Evolutionary conservation across 371 early-diverging fungal species (phyloP), one percentile per base, ranked within the genome.

Genomic region (Choanephora cucurbitarum): DNA sequence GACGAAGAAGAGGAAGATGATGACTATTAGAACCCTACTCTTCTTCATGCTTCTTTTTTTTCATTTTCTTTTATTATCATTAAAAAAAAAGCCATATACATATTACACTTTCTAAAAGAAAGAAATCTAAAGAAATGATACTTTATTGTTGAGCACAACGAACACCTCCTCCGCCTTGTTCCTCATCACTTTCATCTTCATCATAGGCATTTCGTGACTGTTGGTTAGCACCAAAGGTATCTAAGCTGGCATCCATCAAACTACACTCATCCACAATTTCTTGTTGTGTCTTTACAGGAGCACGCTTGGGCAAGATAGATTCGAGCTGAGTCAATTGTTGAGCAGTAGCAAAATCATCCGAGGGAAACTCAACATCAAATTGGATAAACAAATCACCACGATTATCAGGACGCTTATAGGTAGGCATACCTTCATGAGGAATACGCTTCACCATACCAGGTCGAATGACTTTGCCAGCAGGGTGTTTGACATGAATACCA

Each of bases 281-380:
- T 19, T 66, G 62, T 18, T 62, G 57, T 15, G 34, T 78, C 11
- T 54, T 51, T 1, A 67, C 37, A 8, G 33, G 24, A 7, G 65
- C 55, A 34, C 78, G 68, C 39, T 70, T 55, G 0, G 88, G 88
- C 52, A 86, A 67, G 15, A 87, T 66, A 13, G 67, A 54, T 56
- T 81, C 82, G 31, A 87, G 65, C 39, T 61, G 44, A 39, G 63
- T 61, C 46, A 85, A 55, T 43, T 80, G 57, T 32, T 78, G 79
- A 42, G 72, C 66, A 7, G 79, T 48, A 44, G 86, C 69, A 85
- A 93, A 95, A 73, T 86, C 82, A 44, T 86, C 70, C 43, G 77
- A 66, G n/a, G 99, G 99, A 87, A 99, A 99, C 64, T 86, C 87
- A 52, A 99, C 83, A 37, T 92, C 91, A 70, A 99, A 99, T 53